Percentiles rank a stretch among this genome's conserved stretches.
phyloP scores from a whole-genome alignment of 2,329 filamentous ascomycete genomes.

The Dothiorella sarmentorum region DNA sequence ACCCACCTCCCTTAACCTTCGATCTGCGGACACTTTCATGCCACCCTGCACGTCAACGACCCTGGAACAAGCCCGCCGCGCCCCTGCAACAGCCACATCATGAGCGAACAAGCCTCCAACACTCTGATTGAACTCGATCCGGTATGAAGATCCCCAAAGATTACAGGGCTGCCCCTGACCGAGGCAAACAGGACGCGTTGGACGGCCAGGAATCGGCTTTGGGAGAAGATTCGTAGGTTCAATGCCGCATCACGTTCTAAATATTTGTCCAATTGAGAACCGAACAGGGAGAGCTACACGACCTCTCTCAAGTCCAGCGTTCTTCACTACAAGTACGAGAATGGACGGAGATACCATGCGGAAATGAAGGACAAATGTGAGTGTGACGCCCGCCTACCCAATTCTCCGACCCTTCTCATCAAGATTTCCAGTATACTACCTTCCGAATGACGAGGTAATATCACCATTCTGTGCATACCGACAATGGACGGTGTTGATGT shows the following conservation, averaged over 20 bases:
- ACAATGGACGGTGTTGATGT: slow-evolving; percentile 18
- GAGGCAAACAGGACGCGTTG: neutral
- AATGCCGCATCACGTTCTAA: neutral
- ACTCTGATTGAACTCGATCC: neutral
- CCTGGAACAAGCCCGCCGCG: no score
- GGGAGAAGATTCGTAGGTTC: slow-evolving; percentile 8
- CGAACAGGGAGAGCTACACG: slow-evolving; percentile 19
- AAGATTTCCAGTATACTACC: slow-evolving; percentile 19
- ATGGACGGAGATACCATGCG: slow-evolving; percentile 15
- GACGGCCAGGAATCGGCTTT: neutral
- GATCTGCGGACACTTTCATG: no score
- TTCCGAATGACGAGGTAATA: slow-evolving; percentile 16
- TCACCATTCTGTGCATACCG: slow-evolving; percentile 19
- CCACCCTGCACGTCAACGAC: no score
- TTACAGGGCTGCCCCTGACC: no score
- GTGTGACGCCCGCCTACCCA: neutral
- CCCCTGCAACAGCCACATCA: no score
- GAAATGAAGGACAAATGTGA: slow-evolving; percentile 20
- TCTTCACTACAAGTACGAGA: slow-evolving; percentile 24
- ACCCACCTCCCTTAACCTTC: no score
- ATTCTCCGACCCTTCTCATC: neutral
- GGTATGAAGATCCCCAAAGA: neutral
- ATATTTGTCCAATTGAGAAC: no score
- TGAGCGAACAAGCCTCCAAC: neutral
- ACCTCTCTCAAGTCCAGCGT: slow-evolving; percentile 37